Base-by-base conservation (phyloP, 2,329 filamentous ascomycete species). In the Periconia macrospinosa region DNA sequence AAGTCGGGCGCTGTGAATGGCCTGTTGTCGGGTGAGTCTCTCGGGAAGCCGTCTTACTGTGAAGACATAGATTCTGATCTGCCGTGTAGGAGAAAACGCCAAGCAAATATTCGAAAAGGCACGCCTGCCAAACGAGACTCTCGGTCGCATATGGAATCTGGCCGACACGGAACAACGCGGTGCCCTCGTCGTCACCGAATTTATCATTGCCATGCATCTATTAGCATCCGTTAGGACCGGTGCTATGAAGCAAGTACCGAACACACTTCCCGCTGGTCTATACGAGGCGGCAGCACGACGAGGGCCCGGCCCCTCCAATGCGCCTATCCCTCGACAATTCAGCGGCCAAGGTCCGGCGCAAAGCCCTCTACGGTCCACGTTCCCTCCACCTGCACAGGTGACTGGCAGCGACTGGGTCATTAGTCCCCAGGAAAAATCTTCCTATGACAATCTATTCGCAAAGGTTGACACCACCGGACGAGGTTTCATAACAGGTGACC, bases 121-220 rank as follows among this genome's bases (percentile, higher is more conserved):
- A 1, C 87, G 89, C 51, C 78, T 99, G 58, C 89, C 93, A 6
- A 97, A 95, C 71, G 92, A 97, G 64, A 83, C 90, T 11, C 81
- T 99, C 30, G 92, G 92, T n/a, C 87, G 89, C 62, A 97, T 99
- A 78, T 99, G 94, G 94, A 92, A 90, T 65, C 82, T 99, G 56
- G 89, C 92, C 19, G 94, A 99, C 72, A 94, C 91, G 0, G 92
- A 97, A 75, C 92, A 96, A 76, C 86, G 92, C 49, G 94, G 94
- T 47, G 86, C 89, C 30, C 81, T 99, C 35, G 89, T 92, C 53
- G 82, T 87, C 64, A 93, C 92, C 14, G 94, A 97, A 67, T 99
- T 99, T 72, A 90, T 96, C 69, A 95, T 99, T 68, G 94, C 94
- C 44, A 99, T 99, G 94, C 94, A 99, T 74, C 80, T 99, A 56